Evolutionary conservation across 2,329 filamentous ascomycete genomes (phyloP).

Genomic region (Paecilomyces sp.): DNA sequence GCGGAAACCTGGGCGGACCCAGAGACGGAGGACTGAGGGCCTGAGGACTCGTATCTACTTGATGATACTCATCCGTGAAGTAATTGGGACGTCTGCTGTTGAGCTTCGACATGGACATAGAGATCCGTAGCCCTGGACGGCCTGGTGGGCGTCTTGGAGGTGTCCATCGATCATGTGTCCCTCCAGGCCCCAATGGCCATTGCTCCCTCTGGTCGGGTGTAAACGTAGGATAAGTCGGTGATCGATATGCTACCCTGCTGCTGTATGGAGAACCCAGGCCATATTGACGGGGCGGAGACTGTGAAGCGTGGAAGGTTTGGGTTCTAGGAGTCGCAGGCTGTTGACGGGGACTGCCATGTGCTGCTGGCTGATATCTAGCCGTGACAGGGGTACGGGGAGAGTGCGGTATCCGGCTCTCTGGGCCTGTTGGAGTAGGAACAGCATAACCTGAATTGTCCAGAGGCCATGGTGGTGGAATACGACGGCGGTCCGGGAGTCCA

Average conservation of each 20-base stretch:
- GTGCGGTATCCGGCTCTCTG: background rate
- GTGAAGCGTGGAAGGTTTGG: background rate
- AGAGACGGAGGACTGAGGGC: slow-evolving; percentile 19
- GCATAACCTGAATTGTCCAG: slow-evolving; percentile 11
- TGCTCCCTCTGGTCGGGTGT: slow-evolving; percentile 11
- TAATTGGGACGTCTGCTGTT: slow-evolving; percentile 20
- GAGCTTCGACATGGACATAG: slow-evolving; percentile 28
- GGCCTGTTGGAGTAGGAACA: background rate
- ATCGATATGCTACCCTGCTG: slow-evolving; percentile 12
- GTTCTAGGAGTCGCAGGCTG: background rate
- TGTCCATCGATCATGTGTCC: slow-evolving; percentile 13
- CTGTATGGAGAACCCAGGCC: background rate
- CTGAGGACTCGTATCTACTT: slow-evolving; percentile 14
- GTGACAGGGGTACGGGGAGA: background rate
- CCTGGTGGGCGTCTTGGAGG: slow-evolving; percentile 15
- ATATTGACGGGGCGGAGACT: background rate
- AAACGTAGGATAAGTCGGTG: slow-evolving; percentile 7
- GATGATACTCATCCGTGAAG: slow-evolving; percentile 17
- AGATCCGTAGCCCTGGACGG: slow-evolving; percentile 24
- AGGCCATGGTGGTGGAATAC: slow-evolving; percentile 20
- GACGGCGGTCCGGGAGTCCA: slow-evolving; percentile 16
- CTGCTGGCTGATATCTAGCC: background rate
- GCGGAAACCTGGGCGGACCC: slow-evolving; percentile 23
- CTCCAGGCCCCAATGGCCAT: slow-evolving; percentile 13
- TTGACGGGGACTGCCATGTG: background rate